Evolutionary conservation across 2,329 filamentous ascomycete species (phyloP).

Genomic region (Trichoderma arundinaceum): DNA sequence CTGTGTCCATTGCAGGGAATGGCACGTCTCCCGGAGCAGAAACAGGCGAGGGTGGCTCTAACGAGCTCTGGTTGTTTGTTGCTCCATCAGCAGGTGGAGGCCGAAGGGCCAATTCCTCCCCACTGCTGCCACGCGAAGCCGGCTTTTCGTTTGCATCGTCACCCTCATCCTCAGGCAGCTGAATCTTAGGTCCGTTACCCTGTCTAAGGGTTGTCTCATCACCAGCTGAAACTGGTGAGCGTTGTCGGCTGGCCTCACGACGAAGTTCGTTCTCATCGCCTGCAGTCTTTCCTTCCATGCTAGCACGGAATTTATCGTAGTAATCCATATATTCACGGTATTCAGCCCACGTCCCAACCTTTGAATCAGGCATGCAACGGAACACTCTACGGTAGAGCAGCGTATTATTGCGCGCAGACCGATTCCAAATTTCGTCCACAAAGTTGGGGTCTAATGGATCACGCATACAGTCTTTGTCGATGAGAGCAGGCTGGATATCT

Average conservation of each 20-base stretch:
- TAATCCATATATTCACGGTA: conserved; percentile 87
- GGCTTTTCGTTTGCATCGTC: conserved; percentile 45
- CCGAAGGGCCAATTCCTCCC: conserved; percentile 19
- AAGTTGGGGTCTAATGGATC: conserved; percentile 85
- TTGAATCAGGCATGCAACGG: conserved; percentile 94
- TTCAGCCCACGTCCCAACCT: conserved; percentile 90
- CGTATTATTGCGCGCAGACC: conserved; percentile 91
- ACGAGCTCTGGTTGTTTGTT: conserved; percentile 36
- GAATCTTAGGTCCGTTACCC: conserved; percentile 41
- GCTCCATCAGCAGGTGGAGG: conserved; percentile 37
- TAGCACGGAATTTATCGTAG: conserved; percentile 74
- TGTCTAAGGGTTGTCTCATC: conserved; percentile 45
- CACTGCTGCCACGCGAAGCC: conserved; percentile 15
- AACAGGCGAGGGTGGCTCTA: conserved; percentile 46
- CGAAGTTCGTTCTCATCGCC: conserved; percentile 58
- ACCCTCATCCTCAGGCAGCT: conserved; percentile 38
- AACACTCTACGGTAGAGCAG: conserved; percentile 93
- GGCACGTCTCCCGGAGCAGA: conserved; percentile 51
- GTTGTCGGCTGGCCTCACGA: conserved; percentile 42
- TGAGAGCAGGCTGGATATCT: conserved; percentile 73
- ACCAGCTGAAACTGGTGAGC: conserved; percentile 43
- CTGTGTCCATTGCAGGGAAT: conserved; percentile 56
- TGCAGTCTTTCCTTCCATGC: conserved; percentile 60
- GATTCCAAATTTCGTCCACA: conserved; percentile 85
- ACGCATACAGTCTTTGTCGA: conserved; percentile 91